Base-by-base conservation (phyloP, 768 basidiomycete genomes). In the Lactifluus volemus region DNA sequence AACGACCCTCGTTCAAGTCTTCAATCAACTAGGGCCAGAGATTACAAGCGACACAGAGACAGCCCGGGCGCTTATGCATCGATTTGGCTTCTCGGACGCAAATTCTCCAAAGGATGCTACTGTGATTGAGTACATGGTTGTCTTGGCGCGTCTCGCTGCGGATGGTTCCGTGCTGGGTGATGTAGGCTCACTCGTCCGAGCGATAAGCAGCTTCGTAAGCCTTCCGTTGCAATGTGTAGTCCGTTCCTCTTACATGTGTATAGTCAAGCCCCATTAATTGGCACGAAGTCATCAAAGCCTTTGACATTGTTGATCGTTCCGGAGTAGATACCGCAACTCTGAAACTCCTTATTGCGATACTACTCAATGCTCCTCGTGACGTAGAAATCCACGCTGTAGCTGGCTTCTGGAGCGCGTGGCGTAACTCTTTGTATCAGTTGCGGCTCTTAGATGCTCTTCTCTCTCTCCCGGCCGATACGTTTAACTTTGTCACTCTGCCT, bases 401-500 rank as follows among this genome's bases (percentile, higher is more conserved):
- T 5, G 91, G 89, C 15, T 93, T 93, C 68, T 95, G 91, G 91
- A 78, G 81, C 67, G 75, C 77, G 2, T 98, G 96, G 96, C 79
- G 78, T 11, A 95, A 97, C 70, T 81, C 89, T 1, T 71, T 89
- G 29, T 89, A 89, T 67, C 93, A 96, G 70, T 80, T 98, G 32
- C 85, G 86, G 45, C 79, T 99, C 19, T 79, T 98, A 36, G 92
- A 94, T 67, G 90, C 90, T 2, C 80, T 99, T 41, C 84, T 96
- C 10, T 92, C 88, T 29, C 77, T 98, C 29, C 88, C 94, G 2
- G 84, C 84, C 1, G 96, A 97, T 71, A 91, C 90, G 0, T 93
- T 97, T 77, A 93, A 89, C 70, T 91, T 98, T 70, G 89, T 96
- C 55, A 84, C 86, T 36, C 79, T 98, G 30, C 90, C 93, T 41